Base-by-base conservation (phyloP, 129 eudicot species). In the Flaveria sonorensis region DNA sequence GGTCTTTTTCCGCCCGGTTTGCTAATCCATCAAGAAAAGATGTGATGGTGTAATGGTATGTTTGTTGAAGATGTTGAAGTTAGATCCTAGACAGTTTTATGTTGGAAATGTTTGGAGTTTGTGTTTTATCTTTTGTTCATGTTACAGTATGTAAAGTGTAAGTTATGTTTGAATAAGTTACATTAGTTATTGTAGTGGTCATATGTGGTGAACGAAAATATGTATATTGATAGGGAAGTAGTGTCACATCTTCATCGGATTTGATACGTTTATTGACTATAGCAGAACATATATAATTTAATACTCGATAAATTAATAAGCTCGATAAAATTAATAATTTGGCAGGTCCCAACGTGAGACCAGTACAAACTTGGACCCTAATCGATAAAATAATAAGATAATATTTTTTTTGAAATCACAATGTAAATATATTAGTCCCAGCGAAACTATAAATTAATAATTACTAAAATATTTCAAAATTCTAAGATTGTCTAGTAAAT, bases 1-100 rank as follows among this genome's bases (percentile, higher is more conserved):
- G 90, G 74, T 91, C 97, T 8, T 91, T 91, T 70, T 91, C 95
- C 0, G 92, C 92, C n/a, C 78, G 92, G 62, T 91, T 85, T 74
- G 95, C 97, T 47, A 87, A 84, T 82, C 90, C 90, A 6, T 85
- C 88, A 21, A 87, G 75, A 74, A 74, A 80, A 39, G 53, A 77
- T 30, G 45, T 86, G 36, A 16, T 79, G 75, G 67, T 69, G 53
- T 56, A 28, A 68, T 72, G 23, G 47, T 50, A 50, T 71, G 77
- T 21, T 20, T 39, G 67, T 65, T 79, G 60, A 36, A 59, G 70
- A 13, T 61, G 19, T 70, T 56, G 39, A 24, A 61, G 77, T 26
- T 16, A 48, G 43, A 5, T 63, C 40, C 28, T 64, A 61, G 16
- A 12, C 47, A 24, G 42, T 52, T 71, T 51, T 1, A 50, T 40